These are phyloP conservation scores for Hippophae tibetana DNA, from an alignment of 306 rosid species.

Conservation along the genomic window DNA sequence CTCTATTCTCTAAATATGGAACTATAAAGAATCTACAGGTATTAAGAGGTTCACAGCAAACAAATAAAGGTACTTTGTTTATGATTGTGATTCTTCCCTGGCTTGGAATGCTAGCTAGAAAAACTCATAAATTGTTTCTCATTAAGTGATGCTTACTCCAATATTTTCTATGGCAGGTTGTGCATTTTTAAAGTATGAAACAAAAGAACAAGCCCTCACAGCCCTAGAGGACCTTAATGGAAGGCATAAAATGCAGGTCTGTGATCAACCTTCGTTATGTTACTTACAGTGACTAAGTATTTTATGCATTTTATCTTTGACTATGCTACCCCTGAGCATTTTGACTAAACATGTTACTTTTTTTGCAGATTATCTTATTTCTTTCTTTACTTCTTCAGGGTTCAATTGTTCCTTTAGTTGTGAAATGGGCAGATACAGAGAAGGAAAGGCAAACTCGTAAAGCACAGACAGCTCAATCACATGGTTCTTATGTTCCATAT, in stretches of 20 bases:
- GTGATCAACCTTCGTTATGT: constrained; percentile 6
- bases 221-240: constrained; percentile 82
- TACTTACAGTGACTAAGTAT: too few species aligned
- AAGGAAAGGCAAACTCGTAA: constrained; percentile 98
- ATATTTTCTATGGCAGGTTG: constrained; percentile 48
- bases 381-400: constrained; percentile 43
- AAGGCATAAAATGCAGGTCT: constrained; percentile 90
- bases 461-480: constrained; percentile 92
- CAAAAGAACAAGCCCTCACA: constrained; percentile 86
- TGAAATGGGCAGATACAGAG: constrained; percentile 99
- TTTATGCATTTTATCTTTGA: too few species aligned
- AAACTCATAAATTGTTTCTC: background rate
- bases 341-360: too few species aligned
- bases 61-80: constrained; percentile 67
- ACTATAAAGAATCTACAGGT: constrained; percentile 78
- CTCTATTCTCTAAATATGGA: constrained; percentile 68
- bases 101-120: background rate
- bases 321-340: too few species aligned
- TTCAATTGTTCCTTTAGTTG: constrained; percentile 95
- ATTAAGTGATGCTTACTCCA: constrained; percentile 12
- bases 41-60: constrained; percentile 89
- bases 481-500: constrained; percentile 50
- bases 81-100: background rate
- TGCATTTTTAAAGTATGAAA: constrained; percentile 92
- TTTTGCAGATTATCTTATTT: constrained; percentile 14